Conservation (phyloP, 441 rosid genomes). For the Populus hybrid region DNA sequence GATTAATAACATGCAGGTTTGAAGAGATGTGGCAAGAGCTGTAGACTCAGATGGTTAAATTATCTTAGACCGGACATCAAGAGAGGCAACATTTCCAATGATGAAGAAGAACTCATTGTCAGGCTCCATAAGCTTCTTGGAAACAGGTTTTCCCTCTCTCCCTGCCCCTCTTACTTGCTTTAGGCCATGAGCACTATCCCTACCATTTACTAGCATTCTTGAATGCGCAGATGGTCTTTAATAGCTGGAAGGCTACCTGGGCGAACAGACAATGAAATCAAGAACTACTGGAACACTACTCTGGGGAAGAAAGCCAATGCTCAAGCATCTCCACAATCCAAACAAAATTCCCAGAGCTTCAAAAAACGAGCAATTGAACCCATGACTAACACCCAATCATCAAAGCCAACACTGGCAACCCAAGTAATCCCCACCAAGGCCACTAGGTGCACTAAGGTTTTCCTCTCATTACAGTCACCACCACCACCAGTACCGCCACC, state of each 20-base stretch:
- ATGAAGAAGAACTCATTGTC: conserved; percentile 55
- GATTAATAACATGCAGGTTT: conserved; percentile 25
- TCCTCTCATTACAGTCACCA: conserved; percentile 13
- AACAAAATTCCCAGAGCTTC: not conserved
- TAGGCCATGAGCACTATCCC: not conserved
- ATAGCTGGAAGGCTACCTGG: conserved; percentile 94
- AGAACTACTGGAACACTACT: conserved; percentile 75
- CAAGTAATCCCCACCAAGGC: conserved; percentile 34
- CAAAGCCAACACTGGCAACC: not conserved
- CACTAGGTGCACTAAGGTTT: conserved; percentile 21
- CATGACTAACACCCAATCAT: not conserved
- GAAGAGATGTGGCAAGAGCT: conserved; percentile 57
- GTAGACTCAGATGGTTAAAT: conserved; percentile 57
- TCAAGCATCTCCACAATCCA: conserved; percentile 14
- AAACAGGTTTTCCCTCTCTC: conserved; percentile 22
- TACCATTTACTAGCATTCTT: not conserved
- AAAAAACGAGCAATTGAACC: not conserved
- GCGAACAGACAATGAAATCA: conserved; percentile 80
- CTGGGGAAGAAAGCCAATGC: conserved; percentile 43
- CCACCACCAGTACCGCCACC: not conserved
- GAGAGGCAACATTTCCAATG: conserved; percentile 55
- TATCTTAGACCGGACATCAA: conserved; percentile 56
- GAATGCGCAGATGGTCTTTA: conserved; percentile 59
- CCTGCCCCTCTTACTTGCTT: not conserved
- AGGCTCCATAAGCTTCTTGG: conserved; percentile 59